Evolutionary conservation across 106 monocot genomes (phyloP), one percentile per base, ranked within the genome.

Genomic region (Phalaenopsis aphrodite): DNA sequence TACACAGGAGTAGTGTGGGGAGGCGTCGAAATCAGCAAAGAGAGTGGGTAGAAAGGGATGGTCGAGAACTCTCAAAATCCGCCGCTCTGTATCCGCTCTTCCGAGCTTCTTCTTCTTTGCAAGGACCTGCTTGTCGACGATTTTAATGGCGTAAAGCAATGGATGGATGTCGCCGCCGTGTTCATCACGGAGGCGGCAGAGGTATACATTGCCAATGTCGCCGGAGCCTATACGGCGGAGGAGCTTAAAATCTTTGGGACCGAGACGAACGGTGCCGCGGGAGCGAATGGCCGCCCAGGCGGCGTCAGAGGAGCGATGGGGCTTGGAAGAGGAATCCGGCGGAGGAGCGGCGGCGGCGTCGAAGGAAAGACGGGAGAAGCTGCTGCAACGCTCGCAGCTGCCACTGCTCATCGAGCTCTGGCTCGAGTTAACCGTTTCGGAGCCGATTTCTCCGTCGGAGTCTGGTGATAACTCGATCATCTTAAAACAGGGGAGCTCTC

Each of bases 41-140:
- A 94, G 86, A 18, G 84, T 89, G 5, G 91, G 94, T 9, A 94
- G 83, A 55, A 94, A 97, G 0, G 94, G 97, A 84, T 97, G 94
- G 76, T 92, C 89, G 45, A 97, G 86, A 8, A 80, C 48, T 45
- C 84, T 82, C 36, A 97, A 84, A n/a, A 97, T 86, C 76, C 85
- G 75, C 76, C 84, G 78, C 83, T 97, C 96, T 5, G 90, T 83
- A 36, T 92, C 86, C 16, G 94, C 97, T 42, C 94, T 82, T 42
- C 75, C 85, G 19, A 91, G 81, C 85, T 97, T 97, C 41, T 90
- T 86, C 85, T 96, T 96, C 86, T 76, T 87, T 41, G 67, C 91
- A 17, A 92, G 72, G 45, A 79, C 87, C 72, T 79, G 75, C 76
- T 84, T 89, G 86, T 97, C 92, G 56, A 97, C 92, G 14, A 97